Percentiles rank a stretch among this genome's conserved stretches.
phyloP scores from a whole-genome alignment of 257 asterid genomes.

The Cruciata laevipes region DNA sequence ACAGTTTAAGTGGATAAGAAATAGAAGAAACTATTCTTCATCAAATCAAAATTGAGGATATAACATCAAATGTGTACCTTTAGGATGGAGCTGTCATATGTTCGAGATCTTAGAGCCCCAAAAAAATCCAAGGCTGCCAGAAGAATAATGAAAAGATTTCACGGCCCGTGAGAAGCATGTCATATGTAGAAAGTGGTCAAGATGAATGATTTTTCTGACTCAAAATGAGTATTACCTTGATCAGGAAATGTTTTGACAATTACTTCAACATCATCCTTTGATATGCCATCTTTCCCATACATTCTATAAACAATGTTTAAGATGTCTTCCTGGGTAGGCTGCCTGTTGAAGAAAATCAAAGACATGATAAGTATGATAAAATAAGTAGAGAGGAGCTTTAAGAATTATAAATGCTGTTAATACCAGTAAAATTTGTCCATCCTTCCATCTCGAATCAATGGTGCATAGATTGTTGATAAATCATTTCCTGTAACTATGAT shows the following conservation, averaged over 20 bases:
- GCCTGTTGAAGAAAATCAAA: constrained; percentile 51
- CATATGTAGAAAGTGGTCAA: not conserved
- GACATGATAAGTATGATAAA: not conserved
- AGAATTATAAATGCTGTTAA: not conserved
- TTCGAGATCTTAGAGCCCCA: constrained; percentile 92
- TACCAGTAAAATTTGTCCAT: constrained; percentile 97
- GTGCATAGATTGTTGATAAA: constrained; percentile 74
- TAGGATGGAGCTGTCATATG: constrained; percentile 71
- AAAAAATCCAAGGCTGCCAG: constrained; percentile 86
- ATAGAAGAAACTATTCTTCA: not conserved
- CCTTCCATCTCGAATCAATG: constrained; percentile 89
- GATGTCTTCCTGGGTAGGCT: constrained; percentile 89
- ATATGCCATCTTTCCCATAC: constrained; percentile 88
- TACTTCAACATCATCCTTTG: constrained; percentile 48
- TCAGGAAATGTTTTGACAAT: constrained; percentile 69
- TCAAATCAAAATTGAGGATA: constrained; percentile 4
- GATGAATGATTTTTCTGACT: not conserved
- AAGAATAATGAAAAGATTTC: constrained; percentile 9
- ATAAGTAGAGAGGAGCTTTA: not conserved
- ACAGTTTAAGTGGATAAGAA: not conserved
- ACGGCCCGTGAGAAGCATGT: not conserved
- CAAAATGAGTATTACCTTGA: constrained; percentile 58
- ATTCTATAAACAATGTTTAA: constrained; percentile 67
- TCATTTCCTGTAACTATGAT: constrained; percentile 89
- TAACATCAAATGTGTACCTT: constrained; percentile 36